Percentiles rank a stretch among this genome's conserved stretches.
Evolutionary conservation across 306 rosid species (phyloP).

Genomic region (Echinosophora koreensis): DNA sequence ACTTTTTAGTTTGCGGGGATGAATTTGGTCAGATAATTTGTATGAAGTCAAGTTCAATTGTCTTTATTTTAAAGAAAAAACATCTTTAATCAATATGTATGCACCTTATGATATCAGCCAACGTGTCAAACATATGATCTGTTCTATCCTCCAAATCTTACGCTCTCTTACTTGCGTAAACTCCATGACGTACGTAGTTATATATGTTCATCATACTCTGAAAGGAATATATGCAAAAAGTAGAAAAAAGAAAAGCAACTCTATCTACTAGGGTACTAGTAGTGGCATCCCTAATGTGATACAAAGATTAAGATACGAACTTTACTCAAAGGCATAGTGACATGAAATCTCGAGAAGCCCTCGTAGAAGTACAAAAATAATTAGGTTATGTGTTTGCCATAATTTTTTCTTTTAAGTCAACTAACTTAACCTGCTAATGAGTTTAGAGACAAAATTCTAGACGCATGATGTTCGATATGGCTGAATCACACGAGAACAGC

Average conservation of each 20-base stretch:
- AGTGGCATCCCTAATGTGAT: background rate
- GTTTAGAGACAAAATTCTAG: too few relatives aligned
- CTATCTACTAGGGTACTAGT: background rate
- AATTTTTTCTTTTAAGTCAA: too few relatives aligned
- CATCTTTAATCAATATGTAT: too few relatives aligned
- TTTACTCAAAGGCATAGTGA: background rate
- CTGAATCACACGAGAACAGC: too few relatives aligned
- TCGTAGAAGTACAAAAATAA: too few relatives aligned
- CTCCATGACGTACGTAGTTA: background rate
- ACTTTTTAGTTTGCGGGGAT: too few relatives aligned
- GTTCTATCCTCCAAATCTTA: background rate
- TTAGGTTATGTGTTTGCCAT: too few relatives aligned
- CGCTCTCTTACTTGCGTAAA: background rate
- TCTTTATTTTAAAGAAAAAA: too few relatives aligned
- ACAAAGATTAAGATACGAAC: background rate
- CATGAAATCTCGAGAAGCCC: background rate
- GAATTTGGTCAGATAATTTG: too few relatives aligned
- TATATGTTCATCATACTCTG: background rate
- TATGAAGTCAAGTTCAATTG: too few relatives aligned
- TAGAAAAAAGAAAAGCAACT: background rate
- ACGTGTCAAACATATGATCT: background rate
- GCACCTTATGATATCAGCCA: background rate
- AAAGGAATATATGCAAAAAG: background rate
- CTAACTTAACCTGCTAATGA: too few relatives aligned
- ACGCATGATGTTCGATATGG: too few relatives aligned